These are phyloP conservation scores for Calycina herbarum DNA, from an alignment of 2,329 filamentous ascomycete species.

Conservation along the genomic window DNA sequence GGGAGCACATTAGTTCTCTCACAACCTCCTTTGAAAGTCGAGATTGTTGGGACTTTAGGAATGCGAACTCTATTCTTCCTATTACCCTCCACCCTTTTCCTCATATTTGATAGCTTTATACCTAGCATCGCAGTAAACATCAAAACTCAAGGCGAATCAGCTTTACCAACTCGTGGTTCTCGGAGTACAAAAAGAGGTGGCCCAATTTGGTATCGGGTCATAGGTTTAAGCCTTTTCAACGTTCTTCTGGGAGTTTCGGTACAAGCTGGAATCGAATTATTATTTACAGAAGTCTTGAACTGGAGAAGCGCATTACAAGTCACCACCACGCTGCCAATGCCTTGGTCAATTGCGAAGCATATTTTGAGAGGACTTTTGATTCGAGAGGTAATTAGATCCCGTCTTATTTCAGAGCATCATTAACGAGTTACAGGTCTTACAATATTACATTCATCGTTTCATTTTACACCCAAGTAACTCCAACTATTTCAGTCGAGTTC, in stretches of 20 bases:
- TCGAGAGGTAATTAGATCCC: conserved; percentile 51
- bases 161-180: conserved; percentile 48
- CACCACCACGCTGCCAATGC: conserved; percentile 59
- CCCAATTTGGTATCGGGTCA: conserved; percentile 47
- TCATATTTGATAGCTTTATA: conserved; percentile 68
- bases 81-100: conserved; percentile 69
- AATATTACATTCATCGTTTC: conserved; percentile 74
- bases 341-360: conserved; percentile 59
- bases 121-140: conserved; percentile 68
- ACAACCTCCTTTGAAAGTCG: conserved; percentile 72
- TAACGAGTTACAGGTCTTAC: conserved; percentile 49
- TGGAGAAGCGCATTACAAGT: conserved; percentile 57
- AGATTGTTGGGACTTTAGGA: conserved; percentile 68
- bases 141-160: conserved; percentile 62
- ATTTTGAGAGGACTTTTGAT: conserved; percentile 51
- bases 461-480: conserved; percentile 58
- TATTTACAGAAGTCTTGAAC: conserved; percentile 53
- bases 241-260: conserved; percentile 51
- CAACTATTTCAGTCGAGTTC: conserved; percentile 43
- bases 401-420: conserved; percentile 8
- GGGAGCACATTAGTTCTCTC: conserved; percentile 75
- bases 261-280: conserved; percentile 56
- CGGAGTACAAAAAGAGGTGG: conserved; percentile 40
- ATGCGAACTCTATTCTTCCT: conserved; percentile 71
- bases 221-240: conserved; percentile 56